phyloP scores from a whole-genome alignment of 495 filamentous ascomycete species.

The Penicillium lividum region DNA sequence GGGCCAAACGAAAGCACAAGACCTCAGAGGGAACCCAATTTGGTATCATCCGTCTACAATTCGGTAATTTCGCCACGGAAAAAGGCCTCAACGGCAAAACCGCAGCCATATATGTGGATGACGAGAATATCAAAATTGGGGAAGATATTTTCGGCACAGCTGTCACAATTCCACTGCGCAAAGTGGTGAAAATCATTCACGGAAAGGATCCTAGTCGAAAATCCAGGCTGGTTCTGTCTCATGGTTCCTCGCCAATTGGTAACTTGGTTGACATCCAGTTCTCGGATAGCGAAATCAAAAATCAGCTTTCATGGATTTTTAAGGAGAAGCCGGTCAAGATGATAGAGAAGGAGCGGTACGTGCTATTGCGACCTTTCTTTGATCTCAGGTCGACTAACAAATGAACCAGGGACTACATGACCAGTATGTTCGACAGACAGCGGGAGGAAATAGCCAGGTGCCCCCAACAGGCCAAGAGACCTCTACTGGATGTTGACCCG shows the following conservation, averaged over 20 bases:
- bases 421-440: slow-evolving; percentile 26
- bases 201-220: slow-evolving; percentile 33
- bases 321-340: slow-evolving; percentile 13
- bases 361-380: neutral
- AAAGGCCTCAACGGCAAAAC: slow-evolving; percentile 4
- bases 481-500: neutral
- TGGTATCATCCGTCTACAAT: slow-evolving; percentile 21
- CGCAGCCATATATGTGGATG: slow-evolving; percentile 17
- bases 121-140: slow-evolving; percentile 14
- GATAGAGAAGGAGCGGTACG: slow-evolving; percentile 13
- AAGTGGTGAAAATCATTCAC: slow-evolving; percentile 21
- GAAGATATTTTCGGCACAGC: slow-evolving; percentile 1
- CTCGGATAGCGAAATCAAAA: slow-evolving; percentile 16
- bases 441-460: neutral
- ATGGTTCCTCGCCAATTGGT: slow-evolving; percentile 15
- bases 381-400: neutral
- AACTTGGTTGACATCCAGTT: slow-evolving; percentile 43
- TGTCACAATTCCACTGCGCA: slow-evolving; percentile 19
- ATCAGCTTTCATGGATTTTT: slow-evolving; percentile 21
- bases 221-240: slow-evolving; percentile 36
- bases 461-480: neutral
- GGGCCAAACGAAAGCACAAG: slow-evolving; percentile 22
- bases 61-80: slow-evolving; percentile 20
- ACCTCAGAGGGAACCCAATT: slow-evolving; percentile 4
- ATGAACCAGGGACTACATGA: slow-evolving; percentile 37